Conservation (phyloP, 345 rosid genomes). For the Turritis glabra region DNA sequence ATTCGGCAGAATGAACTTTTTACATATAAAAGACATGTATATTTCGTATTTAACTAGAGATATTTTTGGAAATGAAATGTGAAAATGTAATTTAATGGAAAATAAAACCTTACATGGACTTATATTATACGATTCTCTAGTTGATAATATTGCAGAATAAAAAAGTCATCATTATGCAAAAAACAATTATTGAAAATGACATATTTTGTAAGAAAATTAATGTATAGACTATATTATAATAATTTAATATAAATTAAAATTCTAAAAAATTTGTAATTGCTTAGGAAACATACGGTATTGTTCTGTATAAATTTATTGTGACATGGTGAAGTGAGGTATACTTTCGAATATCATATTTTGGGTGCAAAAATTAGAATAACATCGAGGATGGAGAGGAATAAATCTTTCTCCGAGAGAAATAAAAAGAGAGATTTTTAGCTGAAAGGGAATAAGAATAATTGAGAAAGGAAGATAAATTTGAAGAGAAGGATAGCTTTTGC, state of each 20-base stretch:
- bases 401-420: conserved; percentile 12
- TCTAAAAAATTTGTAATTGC: background rate
- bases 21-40: background rate
- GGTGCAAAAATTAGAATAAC: conserved; percentile 21
- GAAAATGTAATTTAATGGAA: background rate
- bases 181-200: no score
- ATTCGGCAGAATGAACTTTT: background rate
- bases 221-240: background rate
- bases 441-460: conserved; percentile 34
- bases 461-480: conserved; percentile 5
- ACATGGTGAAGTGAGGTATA: background rate
- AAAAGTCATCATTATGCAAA: background rate
- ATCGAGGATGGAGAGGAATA: conserved; percentile 25
- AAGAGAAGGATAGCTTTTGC: conserved; percentile 19
- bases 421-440: conserved; percentile 7
- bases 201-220: no score
- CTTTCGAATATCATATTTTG: conserved; percentile 17
- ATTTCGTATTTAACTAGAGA: background rate
- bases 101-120: background rate
- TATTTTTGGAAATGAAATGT: background rate
- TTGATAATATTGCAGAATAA: no score
- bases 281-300: background rate
- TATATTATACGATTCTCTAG: background rate
- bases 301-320: background rate
- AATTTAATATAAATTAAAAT: background rate